Percentiles rank a stretch among this genome's conserved stretches.
These are phyloP conservation scores for Stephanodiscus triporus DNA, from an alignment of 108 stramenopile genomes.

Conservation along the genomic window DNA sequence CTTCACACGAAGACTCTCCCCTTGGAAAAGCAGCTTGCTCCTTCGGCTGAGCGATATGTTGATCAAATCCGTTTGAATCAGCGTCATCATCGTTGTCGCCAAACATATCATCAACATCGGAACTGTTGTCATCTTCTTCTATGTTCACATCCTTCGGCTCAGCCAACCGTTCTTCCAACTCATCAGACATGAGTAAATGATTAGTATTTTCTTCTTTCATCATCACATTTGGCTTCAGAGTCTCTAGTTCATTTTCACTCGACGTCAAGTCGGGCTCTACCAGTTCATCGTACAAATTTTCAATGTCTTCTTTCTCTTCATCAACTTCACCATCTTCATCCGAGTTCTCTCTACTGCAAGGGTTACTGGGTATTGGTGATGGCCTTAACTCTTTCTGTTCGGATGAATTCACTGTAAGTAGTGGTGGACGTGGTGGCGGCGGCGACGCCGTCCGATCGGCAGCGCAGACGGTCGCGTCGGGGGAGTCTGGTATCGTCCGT, in stretches of 20 bases:
- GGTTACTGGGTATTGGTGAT: neutral
- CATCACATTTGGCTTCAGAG: neutral
- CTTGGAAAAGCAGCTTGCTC: neutral
- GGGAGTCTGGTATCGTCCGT: too few relatives aligned
- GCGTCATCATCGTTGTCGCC: slow-evolving; percentile 14
- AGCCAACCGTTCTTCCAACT: neutral
- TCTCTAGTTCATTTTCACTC: neutral
- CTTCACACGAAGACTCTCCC: neutral
- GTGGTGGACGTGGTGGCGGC: neutral
- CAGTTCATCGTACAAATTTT: slow-evolving; percentile 48
- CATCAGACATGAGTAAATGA: neutral
- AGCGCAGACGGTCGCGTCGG: too few relatives aligned
- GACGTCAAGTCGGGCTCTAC: slow-evolving; percentile 9
- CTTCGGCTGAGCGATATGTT: neutral
- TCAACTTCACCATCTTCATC: slow-evolving; percentile 53
- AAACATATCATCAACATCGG: slow-evolving; percentile 34
- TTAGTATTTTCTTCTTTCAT: neutral
- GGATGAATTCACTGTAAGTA: too few relatives aligned
- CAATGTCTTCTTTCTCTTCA: slow-evolving; percentile 44
- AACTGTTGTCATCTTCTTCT: slow-evolving; percentile 15
- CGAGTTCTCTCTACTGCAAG: slow-evolving; percentile 10
- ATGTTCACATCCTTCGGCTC: neutral
- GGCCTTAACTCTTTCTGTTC: neutral
- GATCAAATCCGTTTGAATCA: neutral
- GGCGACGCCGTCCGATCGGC: neutral